Base-by-base conservation (phyloP, 1,284 basidiomycete genomes). In the Leccinum ambiguum region DNA sequence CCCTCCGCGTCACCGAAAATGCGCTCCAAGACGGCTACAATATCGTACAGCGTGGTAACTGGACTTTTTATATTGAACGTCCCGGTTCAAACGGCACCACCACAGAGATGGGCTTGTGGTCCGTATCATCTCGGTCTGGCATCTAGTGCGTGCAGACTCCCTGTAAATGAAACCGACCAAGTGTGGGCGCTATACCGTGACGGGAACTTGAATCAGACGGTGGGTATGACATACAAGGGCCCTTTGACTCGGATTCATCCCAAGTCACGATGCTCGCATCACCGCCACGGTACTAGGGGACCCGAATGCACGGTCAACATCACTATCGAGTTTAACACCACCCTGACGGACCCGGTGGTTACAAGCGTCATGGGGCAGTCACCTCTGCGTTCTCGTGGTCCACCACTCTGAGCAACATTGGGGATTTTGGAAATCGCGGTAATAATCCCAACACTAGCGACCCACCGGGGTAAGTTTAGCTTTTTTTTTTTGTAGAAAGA, bases 71-170 rank as follows among this genome's bases (percentile, higher is more conserved):
- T 59, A 92, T 94, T 68, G 78, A 89, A 65, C 86, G 90, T 8
- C 92, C 93, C 4, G 93, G 94, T 75, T 96, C 94, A n/a, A 93
- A 94, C 74, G 73, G 76, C 9, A 93, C 92, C 0, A 73, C 75
- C 59, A 94, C 94, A 1, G 92, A 96, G 76, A 86, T 94, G 82
- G 94, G 94, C 67, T 80, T 95, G n/a, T 96, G 91, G 90, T 90
- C 92, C 1, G 85, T 88, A 21, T 14, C 39, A 41, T 86, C 87
- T 5, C 87, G 93, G 41, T 81, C 88, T 4, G 88, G 82, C 13
- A 82, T 93, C 45, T 36, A 78, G 1, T 76, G 73, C 33, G 77
- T 83, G 26, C 89, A 93, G 75, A 84, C 78, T 91, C 57, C 79
- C 77, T 3, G 87, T 88, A 4, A 82, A 80, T 58, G 81, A 85